These are phyloP conservation scores for Mycena kentingensis DNA, from an alignment of 768 basidiomycete species.

Conservation along the genomic window DNA sequence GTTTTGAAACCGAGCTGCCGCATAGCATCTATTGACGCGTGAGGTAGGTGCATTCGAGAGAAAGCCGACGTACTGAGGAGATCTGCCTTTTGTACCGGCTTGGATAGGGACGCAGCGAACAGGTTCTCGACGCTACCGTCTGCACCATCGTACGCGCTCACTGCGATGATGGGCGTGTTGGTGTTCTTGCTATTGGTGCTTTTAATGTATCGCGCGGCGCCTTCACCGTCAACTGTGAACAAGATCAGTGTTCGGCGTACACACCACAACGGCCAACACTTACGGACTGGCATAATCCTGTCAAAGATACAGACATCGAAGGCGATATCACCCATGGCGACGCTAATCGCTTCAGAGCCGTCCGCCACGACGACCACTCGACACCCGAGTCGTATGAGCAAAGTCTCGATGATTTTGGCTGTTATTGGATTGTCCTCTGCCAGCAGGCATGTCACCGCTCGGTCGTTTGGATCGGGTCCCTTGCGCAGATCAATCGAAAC, in stretches of 20 bases:
- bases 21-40: conserved; percentile 53
- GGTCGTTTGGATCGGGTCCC: conserved; percentile 77
- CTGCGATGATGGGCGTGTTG: conserved; percentile 88
- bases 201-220: conserved; percentile 96
- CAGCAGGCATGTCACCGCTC: conserved; percentile 89
- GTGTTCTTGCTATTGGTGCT: conserved; percentile 95
- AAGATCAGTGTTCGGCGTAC: conserved; percentile 11
- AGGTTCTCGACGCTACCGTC: conserved; percentile 68
- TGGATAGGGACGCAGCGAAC: conserved; percentile 81
- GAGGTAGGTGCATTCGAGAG: conserved; percentile 3
- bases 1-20: conserved; percentile 91
- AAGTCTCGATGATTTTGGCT: conserved; percentile 94
- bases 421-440: conserved; percentile 99
- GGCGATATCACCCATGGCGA: conserved; percentile 97
- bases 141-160: conserved; percentile 82
- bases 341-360: conserved; percentile 95
- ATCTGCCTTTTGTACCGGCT: conserved; percentile 89
- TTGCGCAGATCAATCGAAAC: conserved; percentile 79
- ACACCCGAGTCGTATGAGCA: conserved; percentile 92
- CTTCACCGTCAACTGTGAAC: conserved; percentile 83
- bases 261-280: conserved; percentile 37
- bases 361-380: conserved; percentile 94
- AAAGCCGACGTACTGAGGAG: conserved; percentile 53
- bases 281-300: conserved; percentile 90
- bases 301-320: conserved; percentile 63